These are phyloP conservation scores for Adansonia grandidieri DNA, from an alignment of 441 rosid species.

Conservation along the genomic window DNA sequence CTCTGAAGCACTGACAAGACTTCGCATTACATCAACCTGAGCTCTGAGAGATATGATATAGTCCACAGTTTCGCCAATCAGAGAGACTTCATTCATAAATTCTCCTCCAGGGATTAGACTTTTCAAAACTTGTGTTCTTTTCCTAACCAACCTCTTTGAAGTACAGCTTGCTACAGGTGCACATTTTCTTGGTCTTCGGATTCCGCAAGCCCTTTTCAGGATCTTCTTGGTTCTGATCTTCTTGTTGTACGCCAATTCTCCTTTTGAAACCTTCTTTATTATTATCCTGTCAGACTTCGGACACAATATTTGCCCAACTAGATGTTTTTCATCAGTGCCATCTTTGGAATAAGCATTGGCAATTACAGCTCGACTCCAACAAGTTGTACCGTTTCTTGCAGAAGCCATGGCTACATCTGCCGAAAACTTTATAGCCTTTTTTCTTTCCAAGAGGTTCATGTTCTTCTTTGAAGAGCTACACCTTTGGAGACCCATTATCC, in stretches of 20 bases:
- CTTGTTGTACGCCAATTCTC: constrained; percentile 27
- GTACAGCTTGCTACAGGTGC: constrained; percentile 34
- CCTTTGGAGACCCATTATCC: constrained; percentile 59
- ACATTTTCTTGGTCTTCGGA: constrained; percentile 37
- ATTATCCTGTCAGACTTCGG: constrained; percentile 30
- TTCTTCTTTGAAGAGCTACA: constrained; percentile 45
- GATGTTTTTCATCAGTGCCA: constrained; percentile 30
- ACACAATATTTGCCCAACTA: constrained; percentile 50
- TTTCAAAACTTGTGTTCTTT: constrained; percentile 63
- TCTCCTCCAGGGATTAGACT: constrained; percentile 82
- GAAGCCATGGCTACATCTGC: constrained; percentile 92
- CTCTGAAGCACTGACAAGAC: constrained; percentile 50
- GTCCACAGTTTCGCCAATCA: constrained; percentile 86
- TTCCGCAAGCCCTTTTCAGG: constrained; percentile 48
- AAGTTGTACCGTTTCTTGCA: constrained; percentile 58
- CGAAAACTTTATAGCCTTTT: constrained; percentile 74
- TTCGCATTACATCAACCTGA: constrained; percentile 81
- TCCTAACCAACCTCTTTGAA: constrained; percentile 55
- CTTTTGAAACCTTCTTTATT: constrained; percentile 14
- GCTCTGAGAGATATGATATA: constrained; percentile 70
- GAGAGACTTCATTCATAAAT: constrained; percentile 52
- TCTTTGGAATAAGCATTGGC: constrained; percentile 45
- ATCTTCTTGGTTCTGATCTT: constrained; percentile 42
- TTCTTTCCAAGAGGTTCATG: constrained; percentile 59
- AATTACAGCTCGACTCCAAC: constrained; percentile 83